These are phyloP conservation scores for Puccinia triticina DNA, from an alignment of 1,284 basidiomycete species.

Conservation along the genomic window DNA sequence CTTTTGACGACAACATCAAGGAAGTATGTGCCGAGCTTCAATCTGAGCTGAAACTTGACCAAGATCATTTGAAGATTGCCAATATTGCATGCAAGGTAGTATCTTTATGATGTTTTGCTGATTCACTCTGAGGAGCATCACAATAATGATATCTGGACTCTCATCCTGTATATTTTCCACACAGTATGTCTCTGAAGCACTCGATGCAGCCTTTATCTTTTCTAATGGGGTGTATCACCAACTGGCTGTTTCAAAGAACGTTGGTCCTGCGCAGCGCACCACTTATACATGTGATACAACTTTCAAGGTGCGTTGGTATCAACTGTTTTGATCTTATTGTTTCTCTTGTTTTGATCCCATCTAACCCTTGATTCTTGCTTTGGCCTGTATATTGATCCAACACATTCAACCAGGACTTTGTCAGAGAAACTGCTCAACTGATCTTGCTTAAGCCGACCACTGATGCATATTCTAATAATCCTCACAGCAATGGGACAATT, in stretches of 20 bases:
- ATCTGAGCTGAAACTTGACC: neutral
- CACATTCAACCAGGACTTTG: neutral
- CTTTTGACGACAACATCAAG: neutral
- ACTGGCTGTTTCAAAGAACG: neutral
- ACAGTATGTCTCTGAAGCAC: neutral
- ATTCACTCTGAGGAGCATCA: no score
- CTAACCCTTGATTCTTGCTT: no score
- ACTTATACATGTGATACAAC: neutral
- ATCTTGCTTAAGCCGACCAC: neutral
- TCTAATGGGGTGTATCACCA: neutral
- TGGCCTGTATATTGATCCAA: no score
- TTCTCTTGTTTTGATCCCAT: no score
- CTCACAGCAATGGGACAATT: neutral
- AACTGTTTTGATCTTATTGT: no score
- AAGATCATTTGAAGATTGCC: neutral
- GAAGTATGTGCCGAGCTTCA: neutral
- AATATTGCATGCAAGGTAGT: neutral
- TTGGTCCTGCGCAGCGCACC: neutral
- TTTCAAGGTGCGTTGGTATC: slow-evolving; percentile 3
- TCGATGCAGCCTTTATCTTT: neutral
- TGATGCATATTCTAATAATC: slow-evolving; percentile 1
- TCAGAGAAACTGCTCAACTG: neutral
- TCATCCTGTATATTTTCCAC: neutral
- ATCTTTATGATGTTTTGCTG: neutral
- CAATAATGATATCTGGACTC: neutral